phyloP scores from a whole-genome alignment of 176 grass and related monocot species.

The Ampelocalamus luodianensis region DNA sequence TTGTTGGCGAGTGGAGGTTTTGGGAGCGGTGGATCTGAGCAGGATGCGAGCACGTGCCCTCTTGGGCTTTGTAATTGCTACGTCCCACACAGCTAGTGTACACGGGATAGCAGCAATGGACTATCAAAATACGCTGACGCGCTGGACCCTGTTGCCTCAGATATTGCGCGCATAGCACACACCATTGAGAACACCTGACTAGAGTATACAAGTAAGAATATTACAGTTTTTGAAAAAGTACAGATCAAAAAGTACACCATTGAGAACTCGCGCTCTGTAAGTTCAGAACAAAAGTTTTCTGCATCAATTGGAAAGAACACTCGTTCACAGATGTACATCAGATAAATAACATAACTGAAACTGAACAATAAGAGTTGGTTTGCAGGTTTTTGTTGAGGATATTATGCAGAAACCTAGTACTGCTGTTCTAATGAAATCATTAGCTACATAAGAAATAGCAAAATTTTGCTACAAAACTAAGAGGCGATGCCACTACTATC shows the following conservation, averaged over 20 bases:
- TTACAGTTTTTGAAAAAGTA: not conserved
- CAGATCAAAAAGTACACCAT: not conserved
- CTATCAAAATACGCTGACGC: not conserved
- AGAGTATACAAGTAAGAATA: not conserved
- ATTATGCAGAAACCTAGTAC: not conserved
- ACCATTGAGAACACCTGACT: not conserved
- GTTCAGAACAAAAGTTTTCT: not conserved
- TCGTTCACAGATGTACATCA: not conserved
- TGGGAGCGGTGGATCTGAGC: conserved; percentile 1
- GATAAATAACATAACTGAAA: not conserved
- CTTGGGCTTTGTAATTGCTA: not conserved
- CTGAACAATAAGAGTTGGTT: not conserved
- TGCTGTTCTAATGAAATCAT: not conserved
- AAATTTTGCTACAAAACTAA: conserved; percentile 19
- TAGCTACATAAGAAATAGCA: conserved; percentile 3
- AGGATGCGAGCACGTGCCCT: conserved; percentile 37
- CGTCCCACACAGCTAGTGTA: conserved; percentile 16
- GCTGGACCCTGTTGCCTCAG: not conserved
- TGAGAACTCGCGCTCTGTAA: not conserved
- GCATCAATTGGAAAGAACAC: not conserved
- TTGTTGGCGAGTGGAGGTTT: conserved; percentile 6
- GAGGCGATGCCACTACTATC: conserved; percentile 46
- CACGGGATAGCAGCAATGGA: not conserved
- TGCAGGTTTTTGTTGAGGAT: not conserved
- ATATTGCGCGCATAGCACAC: not conserved